phyloP scores from a whole-genome alignment of 371 early-diverging fungal species.

The Mortierella sp. region DNA sequence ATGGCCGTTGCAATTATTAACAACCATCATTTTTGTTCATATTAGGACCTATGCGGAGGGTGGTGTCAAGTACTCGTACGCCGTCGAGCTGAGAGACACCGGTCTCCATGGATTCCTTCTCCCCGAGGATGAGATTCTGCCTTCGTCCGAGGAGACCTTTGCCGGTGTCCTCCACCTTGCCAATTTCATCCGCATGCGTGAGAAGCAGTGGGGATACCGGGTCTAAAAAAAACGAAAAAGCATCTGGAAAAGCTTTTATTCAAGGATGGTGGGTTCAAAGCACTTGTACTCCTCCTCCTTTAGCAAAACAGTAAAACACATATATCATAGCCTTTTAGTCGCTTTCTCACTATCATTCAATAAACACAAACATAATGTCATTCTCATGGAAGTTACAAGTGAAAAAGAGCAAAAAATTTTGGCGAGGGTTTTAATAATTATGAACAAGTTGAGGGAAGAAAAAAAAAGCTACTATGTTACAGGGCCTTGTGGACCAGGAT shows the following conservation, averaged over 20 bases:
- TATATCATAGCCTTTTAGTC: not conserved
- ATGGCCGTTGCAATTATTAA: not conserved
- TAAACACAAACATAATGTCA: not conserved
- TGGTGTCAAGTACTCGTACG: slow-evolving; percentile 67
- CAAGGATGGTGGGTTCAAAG: not conserved
- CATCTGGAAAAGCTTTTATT: not conserved
- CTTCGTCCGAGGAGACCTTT: slow-evolving; percentile 64
- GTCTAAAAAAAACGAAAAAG: slow-evolving; percentile 10
- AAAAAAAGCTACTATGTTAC: slow-evolving; percentile 41
- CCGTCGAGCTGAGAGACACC: slow-evolving; percentile 70
- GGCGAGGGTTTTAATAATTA: not conserved
- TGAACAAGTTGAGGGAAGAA: not conserved
- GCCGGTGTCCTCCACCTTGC: slow-evolving; percentile 59
- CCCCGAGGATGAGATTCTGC: slow-evolving; percentile 64
- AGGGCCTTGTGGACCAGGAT: slow-evolving; percentile 45
- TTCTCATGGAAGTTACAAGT: not conserved
- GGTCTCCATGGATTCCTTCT: slow-evolving; percentile 66
- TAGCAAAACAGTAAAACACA: not conserved
- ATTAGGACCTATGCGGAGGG: slow-evolving; percentile 59
- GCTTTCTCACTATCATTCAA: not conserved
- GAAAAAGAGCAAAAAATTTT: not conserved
- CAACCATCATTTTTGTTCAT: not conserved
- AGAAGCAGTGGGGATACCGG: slow-evolving; percentile 52
- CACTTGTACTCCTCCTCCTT: not conserved
- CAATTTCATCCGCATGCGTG: slow-evolving; percentile 58